Evolutionary conservation across 108 stramenopile species (phyloP), one percentile per base, ranked within the genome.

Genomic region (Cyclotella cryptica): DNA sequence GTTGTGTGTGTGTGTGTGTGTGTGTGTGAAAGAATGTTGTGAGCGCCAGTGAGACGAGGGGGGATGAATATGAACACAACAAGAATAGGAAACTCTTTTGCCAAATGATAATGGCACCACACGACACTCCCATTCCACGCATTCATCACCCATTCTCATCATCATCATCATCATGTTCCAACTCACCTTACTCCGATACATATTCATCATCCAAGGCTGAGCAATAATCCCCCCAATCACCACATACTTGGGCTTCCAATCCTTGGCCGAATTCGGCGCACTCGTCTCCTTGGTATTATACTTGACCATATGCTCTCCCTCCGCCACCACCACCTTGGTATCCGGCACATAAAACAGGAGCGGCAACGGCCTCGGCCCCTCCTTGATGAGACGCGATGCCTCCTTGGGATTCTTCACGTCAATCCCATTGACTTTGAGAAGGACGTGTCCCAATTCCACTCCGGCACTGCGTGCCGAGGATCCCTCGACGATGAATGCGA

Each of bases 181-280:
- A 75, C 89, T 80, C 80, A 90, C 91, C 88, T 96, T 96, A 69
- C 89, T 90, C 68, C 95, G 88, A 79, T 96, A 96, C 95, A 96
- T 96, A 74, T 93, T 96, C 79, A 96, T 93, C 92, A 96, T 96
- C 92, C 92, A 92, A 29, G 93, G 93, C 77, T 93, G 95, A 29
- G 95, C 95, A 82, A 96, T 96, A 59, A 96, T 96, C 42, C 95
- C 95, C 64, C 95, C 95, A 85, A 96, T 88, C 27, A 96, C 95
- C 24, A 90, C 85, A 77, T 96, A 96, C 78, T 96, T 96, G 28
- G 95, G 95, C 65, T 96, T 96, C 92, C 92, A 96, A 71, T 93
- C 93, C 85, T 92, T 93, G 51, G 91, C 90, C 67, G 80, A 84
- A 81, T 91, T 93, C 15, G 95, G 95, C 1, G 95, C 92, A 9